Evolutionary conservation across 1,284 basidiomycete species (phyloP).

Genomic region (Ceratobasidium sp.): DNA sequence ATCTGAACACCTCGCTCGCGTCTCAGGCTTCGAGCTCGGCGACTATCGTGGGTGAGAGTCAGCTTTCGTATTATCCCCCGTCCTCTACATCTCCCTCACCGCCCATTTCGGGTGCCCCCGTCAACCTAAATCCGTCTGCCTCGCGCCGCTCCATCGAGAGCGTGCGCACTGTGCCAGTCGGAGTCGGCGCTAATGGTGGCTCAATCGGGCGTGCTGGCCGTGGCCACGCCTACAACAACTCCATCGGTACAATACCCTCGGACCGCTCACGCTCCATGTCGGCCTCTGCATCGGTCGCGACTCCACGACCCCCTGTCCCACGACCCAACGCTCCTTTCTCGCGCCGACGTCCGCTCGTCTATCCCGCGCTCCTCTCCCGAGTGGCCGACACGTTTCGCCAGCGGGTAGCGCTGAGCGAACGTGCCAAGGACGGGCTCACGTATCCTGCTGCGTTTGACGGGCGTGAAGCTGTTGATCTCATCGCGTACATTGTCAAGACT

Average conservation of each 20-base stretch:
- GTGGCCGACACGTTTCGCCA: constrained; percentile 94
- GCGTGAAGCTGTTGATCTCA: constrained; percentile 94
- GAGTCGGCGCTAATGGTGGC: constrained; percentile 32
- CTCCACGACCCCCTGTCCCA: constrained; percentile 55
- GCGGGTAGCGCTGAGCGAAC: constrained; percentile 80
- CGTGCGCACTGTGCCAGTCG: constrained; percentile 60
- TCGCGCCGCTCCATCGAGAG: constrained; percentile 68
- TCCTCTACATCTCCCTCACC: constrained; percentile 65
- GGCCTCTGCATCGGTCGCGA: constrained; percentile 56
- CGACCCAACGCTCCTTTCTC: constrained; percentile 54
- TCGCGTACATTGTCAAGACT: constrained; percentile 98
- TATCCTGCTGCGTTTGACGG: constrained; percentile 98
- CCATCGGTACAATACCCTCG: constrained; percentile 55
- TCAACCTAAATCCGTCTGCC: constrained; percentile 48
- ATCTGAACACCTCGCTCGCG: constrained; percentile 61
- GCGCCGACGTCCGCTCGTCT: constrained; percentile 78
- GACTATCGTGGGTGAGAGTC: constrained; percentile 14
- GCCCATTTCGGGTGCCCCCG: constrained; percentile 61
- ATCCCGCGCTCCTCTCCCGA: constrained; percentile 93
- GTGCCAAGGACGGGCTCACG: constrained; percentile 92
- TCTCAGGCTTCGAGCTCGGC: constrained; percentile 48
- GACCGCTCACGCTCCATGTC: constrained; percentile 82
- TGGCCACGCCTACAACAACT: constrained; percentile 33
- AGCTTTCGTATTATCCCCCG: constrained; percentile 26
- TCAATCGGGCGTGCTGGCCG: constrained; percentile 23